A percentile compares a stretch with the other conserved stretches of the same genome.
phyloP scores from a whole-genome alignment of 2,329 filamentous ascomycete species.

The Curvularia spicifera region DNA sequence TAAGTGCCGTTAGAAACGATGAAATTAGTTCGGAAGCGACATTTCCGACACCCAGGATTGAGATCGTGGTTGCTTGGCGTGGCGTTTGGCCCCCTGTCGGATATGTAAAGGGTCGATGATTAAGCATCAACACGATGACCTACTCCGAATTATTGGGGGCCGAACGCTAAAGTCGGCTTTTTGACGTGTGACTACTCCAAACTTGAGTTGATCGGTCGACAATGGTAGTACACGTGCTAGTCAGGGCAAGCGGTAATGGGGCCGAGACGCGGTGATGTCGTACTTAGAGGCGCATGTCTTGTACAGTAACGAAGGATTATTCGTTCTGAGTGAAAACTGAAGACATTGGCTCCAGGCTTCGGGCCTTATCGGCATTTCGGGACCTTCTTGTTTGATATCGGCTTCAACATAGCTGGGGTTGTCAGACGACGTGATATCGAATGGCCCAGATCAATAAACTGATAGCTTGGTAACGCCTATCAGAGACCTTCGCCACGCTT shows the following conservation, averaged over 20 bases:
- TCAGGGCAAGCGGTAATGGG: not conserved
- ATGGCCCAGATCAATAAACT: not conserved
- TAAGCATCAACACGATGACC: slow-evolving; percentile 1
- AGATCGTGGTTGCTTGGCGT: not conserved
- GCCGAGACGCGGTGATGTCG: not conserved
- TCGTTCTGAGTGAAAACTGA: not conserved
- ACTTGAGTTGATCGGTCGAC: not conserved
- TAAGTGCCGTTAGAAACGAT: not conserved
- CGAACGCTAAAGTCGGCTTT: not conserved
- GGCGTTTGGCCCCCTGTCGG: not conserved
- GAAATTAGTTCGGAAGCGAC: not conserved
- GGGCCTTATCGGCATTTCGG: not conserved
- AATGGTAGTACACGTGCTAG: not conserved
- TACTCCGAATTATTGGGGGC: not conserved
- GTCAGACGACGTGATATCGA: not conserved
- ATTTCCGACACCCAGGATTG: not conserved
- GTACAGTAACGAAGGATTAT: not conserved
- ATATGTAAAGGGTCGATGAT: slow-evolving; percentile 1
- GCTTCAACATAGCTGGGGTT: not conserved
- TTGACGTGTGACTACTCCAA: not conserved
- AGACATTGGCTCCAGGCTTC: not conserved
- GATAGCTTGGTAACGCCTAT: not conserved
- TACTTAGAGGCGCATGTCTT: not conserved
- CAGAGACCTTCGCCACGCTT: not conserved
- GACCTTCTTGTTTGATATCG: not conserved